Conservation (phyloP, 768 basidiomycete genomes). For the Neoboletus magnificus region DNA sequence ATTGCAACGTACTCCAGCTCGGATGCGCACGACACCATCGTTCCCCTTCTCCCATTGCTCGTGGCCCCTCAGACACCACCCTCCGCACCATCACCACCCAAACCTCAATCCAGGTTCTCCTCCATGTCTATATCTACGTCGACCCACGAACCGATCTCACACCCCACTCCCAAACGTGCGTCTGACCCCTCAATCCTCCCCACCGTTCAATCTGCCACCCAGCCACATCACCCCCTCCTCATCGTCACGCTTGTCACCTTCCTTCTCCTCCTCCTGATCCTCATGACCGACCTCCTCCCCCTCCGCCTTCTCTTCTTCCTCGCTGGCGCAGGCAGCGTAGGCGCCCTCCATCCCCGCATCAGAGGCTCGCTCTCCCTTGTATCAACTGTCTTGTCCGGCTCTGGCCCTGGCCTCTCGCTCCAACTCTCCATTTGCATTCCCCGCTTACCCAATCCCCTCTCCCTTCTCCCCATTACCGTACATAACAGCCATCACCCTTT, state of each 20-base stretch:
- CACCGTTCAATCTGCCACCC: not conserved
- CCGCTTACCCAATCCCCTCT: not conserved
- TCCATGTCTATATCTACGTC: constrained; percentile 3
- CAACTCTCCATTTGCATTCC: constrained; percentile 11
- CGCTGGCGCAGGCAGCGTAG: constrained; percentile 13
- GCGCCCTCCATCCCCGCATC: constrained; percentile 12
- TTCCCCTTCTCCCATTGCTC: constrained; percentile 42
- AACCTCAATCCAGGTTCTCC: constrained; percentile 37
- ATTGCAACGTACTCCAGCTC: constrained; percentile 45
- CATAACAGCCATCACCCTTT: not conserved
- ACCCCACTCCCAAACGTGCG: constrained; percentile 4
- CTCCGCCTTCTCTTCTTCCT: constrained; percentile 44
- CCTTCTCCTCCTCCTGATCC: constrained; percentile 44
- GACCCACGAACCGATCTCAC: constrained; percentile 10
- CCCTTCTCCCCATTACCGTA: not conserved
- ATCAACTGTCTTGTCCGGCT: constrained; percentile 6
- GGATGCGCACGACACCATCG: constrained; percentile 53
- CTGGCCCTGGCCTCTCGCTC: constrained; percentile 19
- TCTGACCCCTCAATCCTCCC: not conserved
- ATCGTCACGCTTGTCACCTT: constrained; percentile 36
- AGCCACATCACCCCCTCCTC: constrained; percentile 34
- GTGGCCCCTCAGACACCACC: constrained; percentile 46
- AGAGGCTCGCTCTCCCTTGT: not conserved
- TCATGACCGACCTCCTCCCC: constrained; percentile 42
- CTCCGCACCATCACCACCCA: constrained; percentile 50